Conservation (phyloP, 1,284 basidiomycete genomes). For the Ceratobasidium sp. region DNA sequence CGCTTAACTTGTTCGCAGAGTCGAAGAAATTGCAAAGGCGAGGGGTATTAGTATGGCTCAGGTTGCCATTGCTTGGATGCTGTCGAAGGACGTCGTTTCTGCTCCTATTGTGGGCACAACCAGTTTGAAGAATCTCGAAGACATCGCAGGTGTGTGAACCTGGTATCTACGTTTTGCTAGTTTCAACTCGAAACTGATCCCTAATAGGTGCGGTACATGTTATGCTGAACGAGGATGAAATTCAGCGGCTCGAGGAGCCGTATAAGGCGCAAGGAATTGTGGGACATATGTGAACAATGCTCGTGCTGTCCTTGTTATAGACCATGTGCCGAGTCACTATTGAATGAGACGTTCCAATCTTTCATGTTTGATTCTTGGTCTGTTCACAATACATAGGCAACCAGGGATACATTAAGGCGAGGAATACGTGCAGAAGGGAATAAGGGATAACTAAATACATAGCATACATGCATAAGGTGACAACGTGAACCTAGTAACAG, state of each 20-base stretch:
- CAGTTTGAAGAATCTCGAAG: slow-evolving; percentile 65
- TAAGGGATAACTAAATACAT: too few species aligned
- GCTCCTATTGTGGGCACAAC: slow-evolving; percentile 70
- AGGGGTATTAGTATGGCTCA: slow-evolving; percentile 46
- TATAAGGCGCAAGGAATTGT: slow-evolving; percentile 55
- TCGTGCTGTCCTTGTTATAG: too few species aligned
- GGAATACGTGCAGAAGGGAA: too few species aligned
- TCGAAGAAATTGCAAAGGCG: slow-evolving; percentile 45
- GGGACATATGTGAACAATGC: slow-evolving; percentile 46
- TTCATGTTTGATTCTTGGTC: too few species aligned
- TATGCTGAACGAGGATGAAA: slow-evolving; percentile 57
- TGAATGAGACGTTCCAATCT: too few species aligned
- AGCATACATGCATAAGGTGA: too few species aligned
- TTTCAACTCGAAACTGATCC: not conserved
- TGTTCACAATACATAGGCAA: too few species aligned
- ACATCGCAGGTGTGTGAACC: slow-evolving; percentile 57
- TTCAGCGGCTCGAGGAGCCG: slow-evolving; percentile 56
- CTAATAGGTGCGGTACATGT: slow-evolving; percentile 51
- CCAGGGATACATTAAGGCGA: too few species aligned
- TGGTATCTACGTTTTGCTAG: not conserved
- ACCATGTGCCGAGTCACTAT: too few species aligned
- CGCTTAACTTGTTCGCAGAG: slow-evolving; percentile 46
- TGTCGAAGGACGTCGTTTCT: slow-evolving; percentile 55
- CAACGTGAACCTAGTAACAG: too few species aligned
- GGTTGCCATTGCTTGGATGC: slow-evolving; percentile 46